Conservation (phyloP, 2,329 filamentous ascomycete species). For the Pseudopyrenochaeta lycopersici region DNA sequence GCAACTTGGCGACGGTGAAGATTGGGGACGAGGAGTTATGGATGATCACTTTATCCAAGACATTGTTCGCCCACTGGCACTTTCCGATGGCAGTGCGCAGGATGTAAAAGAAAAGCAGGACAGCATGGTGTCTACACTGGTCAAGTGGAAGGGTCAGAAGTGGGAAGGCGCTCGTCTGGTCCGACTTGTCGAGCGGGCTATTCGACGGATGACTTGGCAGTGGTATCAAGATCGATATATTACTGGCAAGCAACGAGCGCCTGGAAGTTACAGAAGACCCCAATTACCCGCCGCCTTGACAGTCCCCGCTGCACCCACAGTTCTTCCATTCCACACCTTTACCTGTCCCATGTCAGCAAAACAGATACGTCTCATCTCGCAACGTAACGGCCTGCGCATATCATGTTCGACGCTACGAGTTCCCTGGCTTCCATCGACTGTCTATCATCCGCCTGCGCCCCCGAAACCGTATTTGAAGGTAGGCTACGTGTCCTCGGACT, state of each 20-base stretch:
- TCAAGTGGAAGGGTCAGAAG: slow-evolving; percentile 72
- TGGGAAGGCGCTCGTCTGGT: slow-evolving; percentile 92
- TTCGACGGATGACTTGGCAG: slow-evolving; percentile 78
- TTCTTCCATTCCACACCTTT: slow-evolving; percentile 97
- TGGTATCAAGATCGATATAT: slow-evolving; percentile 89
- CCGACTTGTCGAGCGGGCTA: slow-evolving; percentile 83
- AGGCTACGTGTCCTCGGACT: slow-evolving; percentile 97
- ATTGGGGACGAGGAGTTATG: slow-evolving; percentile 81
- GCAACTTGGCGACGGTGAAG: slow-evolving; percentile 84
- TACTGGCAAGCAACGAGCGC: slow-evolving; percentile 62
- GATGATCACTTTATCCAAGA: slow-evolving; percentile 51
- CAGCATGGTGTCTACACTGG: slow-evolving; percentile 48
- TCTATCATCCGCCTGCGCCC: slow-evolving; percentile 85
- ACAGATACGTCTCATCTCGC: slow-evolving; percentile 92
- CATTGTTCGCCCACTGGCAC: slow-evolving; percentile 57
- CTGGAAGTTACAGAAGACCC: slow-evolving; percentile 73
- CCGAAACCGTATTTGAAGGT: slow-evolving; percentile 86
- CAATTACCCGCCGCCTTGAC: slow-evolving; percentile 76
- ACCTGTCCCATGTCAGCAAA: slow-evolving; percentile 91
- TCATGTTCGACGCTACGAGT: slow-evolving; percentile 87
- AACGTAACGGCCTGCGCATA: slow-evolving; percentile 91
- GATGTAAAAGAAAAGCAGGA: slow-evolving; percentile 48
- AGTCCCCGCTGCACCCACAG: slow-evolving; percentile 88
- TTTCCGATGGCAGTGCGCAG: slow-evolving; percentile 43
- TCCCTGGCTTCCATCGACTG: slow-evolving; percentile 82